These are phyloP conservation scores for Cystobasidium tubakii DNA, from an alignment of 768 basidiomycete genomes.

Conservation along the genomic window DNA sequence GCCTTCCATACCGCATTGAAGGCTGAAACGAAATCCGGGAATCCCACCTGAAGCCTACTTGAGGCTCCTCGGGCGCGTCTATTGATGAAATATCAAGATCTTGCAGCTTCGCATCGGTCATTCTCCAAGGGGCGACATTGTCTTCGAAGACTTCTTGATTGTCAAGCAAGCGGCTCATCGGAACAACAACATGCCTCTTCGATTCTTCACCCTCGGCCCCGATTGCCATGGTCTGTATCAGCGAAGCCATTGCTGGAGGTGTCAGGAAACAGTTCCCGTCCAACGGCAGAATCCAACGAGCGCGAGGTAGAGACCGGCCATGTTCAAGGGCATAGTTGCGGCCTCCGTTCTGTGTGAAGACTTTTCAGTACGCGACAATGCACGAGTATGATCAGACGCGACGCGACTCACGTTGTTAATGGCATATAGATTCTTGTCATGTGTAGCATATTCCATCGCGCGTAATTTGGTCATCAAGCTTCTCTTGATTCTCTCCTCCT, in stretches of 20 bases:
- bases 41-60: slow-evolving; percentile 48
- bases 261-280: slow-evolving; percentile 49
- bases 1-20: slow-evolving; percentile 47
- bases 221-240: slow-evolving; percentile 38
- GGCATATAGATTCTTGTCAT: slow-evolving; percentile 48
- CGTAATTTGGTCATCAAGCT: slow-evolving; percentile 40
- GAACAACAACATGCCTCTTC: slow-evolving; percentile 44
- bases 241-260: slow-evolving; percentile 43
- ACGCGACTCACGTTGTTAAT: slow-evolving; percentile 47
- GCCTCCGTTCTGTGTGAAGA: slow-evolving; percentile 46
- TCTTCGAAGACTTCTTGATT: slow-evolving; percentile 42
- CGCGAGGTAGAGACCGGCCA: slow-evolving; percentile 42
- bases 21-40: slow-evolving; percentile 44
- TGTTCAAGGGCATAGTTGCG: slow-evolving; percentile 46
- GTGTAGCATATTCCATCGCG: slow-evolving; percentile 46
- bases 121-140: slow-evolving; percentile 32
- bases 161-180: slow-evolving; percentile 46
- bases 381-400: no score
- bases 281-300: slow-evolving; percentile 47
- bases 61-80: slow-evolving; percentile 47
- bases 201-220: slow-evolving; percentile 41
- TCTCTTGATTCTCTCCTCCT: slow-evolving; percentile 26
- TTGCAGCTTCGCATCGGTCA: background rate
- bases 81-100: slow-evolving; percentile 35
- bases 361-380: no score